A percentile compares a stretch with the other conserved stretches of the same genome.
These are phyloP conservation scores for Xanthoconium separans DNA, from an alignment of 1,284 basidiomycete species.

Conservation along the genomic window DNA sequence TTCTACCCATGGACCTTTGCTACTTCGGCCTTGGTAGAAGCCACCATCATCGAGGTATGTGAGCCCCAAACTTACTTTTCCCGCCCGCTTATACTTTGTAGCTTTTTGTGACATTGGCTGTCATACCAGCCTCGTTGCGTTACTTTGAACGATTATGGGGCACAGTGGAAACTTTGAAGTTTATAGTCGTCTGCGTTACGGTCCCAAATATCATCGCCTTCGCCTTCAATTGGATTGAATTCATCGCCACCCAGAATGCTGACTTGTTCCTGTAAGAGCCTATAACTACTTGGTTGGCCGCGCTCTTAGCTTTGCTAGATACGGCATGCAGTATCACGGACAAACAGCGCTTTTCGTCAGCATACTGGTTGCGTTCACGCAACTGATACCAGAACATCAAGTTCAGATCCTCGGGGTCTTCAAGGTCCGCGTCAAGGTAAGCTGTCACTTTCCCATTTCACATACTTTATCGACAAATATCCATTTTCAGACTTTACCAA, in stretches of 20 bases:
- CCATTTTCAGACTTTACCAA: slow-evolving; percentile 75
- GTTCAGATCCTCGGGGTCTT: slow-evolving; percentile 88
- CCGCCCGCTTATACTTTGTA: slow-evolving; percentile 36
- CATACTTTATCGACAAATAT: slow-evolving; percentile 5
- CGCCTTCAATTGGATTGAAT: slow-evolving; percentile 81
- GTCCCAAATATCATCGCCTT: slow-evolving; percentile 87
- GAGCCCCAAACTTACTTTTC: slow-evolving; percentile 1
- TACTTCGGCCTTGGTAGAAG: slow-evolving; percentile 86
- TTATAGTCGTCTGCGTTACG: slow-evolving; percentile 78
- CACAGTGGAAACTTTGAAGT: slow-evolving; percentile 80
- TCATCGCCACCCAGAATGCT: slow-evolving; percentile 60
- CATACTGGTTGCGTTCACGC: slow-evolving; percentile 94
- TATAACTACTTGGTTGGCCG: slow-evolving; percentile 9
- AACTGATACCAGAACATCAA: slow-evolving; percentile 97
- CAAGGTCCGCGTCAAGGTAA: slow-evolving; percentile 87
- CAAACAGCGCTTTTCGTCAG: slow-evolving; percentile 90
- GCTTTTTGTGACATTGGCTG: slow-evolving; percentile 76
- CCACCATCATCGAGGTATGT: slow-evolving; percentile 79
- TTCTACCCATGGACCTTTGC: slow-evolving; percentile 94
- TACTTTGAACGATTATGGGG: slow-evolving; percentile 97
- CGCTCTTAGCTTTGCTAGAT: slow-evolving; percentile 46
- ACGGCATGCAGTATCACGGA: slow-evolving; percentile 88
- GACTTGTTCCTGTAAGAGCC: slow-evolving; percentile 71
- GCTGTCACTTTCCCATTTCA: slow-evolving; percentile 12
- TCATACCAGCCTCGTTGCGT: slow-evolving; percentile 80